These are phyloP conservation scores for Rhododendron ferrugineum DNA, from an alignment of 148 eudicot species.

Conservation along the genomic window DNA sequence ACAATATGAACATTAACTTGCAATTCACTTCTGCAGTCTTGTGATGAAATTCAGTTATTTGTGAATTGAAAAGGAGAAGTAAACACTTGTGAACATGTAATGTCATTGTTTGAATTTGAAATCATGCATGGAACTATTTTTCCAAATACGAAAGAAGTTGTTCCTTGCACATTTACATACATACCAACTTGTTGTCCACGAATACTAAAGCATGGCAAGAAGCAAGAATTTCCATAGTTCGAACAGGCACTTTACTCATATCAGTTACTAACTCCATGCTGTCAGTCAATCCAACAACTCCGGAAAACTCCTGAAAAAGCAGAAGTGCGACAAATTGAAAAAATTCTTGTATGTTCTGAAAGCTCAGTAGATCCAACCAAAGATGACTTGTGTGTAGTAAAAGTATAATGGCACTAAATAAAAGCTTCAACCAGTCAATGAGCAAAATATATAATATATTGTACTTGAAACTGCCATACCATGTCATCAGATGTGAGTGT, in stretches of 20 bases:
- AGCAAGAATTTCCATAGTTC: constrained; percentile 91
- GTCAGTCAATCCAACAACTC: constrained; percentile 87
- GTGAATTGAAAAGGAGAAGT: neutral
- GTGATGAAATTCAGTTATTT: neutral
- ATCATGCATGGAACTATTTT: neutral
- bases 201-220: constrained; percentile 96
- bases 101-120: neutral
- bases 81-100: neutral
- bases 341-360: constrained; percentile 51
- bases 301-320: constrained; percentile 71
- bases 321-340: neutral
- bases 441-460: constrained; percentile 3
- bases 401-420: neutral
- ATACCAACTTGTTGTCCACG: constrained; percentile 97
- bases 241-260: constrained; percentile 56
- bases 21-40: neutral
- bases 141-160: neutral
- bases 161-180: neutral
- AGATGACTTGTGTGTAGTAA: constrained; percentile 47
- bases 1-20: neutral
- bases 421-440: neutral
- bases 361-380: constrained; percentile 71
- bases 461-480: constrained; percentile 42
- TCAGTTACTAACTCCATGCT: constrained; percentile 63
- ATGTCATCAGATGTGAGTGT: constrained; percentile 99